These are phyloP conservation scores for Glaciozyma martinii DNA, from an alignment of 768 basidiomycete species.

Conservation along the genomic window DNA sequence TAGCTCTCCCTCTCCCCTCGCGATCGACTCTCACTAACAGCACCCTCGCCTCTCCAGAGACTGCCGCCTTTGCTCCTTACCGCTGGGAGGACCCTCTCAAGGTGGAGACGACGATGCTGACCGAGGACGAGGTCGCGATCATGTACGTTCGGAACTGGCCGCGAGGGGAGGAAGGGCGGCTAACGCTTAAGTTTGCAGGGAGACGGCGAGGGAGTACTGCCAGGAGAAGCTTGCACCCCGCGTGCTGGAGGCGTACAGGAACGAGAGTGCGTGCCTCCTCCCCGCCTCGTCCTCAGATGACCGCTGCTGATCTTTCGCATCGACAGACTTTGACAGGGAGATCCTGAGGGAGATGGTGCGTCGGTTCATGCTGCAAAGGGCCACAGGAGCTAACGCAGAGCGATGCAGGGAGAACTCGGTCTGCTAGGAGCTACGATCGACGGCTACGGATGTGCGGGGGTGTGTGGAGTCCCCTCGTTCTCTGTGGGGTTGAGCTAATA, in stretches of 20 bases:
- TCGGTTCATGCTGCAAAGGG: not conserved
- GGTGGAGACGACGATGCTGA: constrained; percentile 60
- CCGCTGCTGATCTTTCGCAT: not conserved
- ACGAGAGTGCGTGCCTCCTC: constrained; percentile 54
- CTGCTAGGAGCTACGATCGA: constrained; percentile 84
- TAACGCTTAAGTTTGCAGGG: constrained; percentile 10
- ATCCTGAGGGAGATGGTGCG: constrained; percentile 70
- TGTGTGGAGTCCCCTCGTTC: not conserved
- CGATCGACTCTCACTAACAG: not conserved
- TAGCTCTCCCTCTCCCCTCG: not conserved
- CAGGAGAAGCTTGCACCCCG: constrained; percentile 79
- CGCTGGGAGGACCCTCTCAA: constrained; percentile 62
- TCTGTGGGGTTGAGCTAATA: not conserved
- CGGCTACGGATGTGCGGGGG: constrained; percentile 87
- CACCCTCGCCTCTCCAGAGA: too few species aligned
- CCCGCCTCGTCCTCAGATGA: not conserved
- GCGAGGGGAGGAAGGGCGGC: not conserved
- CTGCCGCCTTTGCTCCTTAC: constrained; percentile 37
- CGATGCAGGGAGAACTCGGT: constrained; percentile 58
- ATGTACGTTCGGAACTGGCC: constrained; percentile 48
- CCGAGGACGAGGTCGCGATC: constrained; percentile 82
- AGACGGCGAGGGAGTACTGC: constrained; percentile 36
- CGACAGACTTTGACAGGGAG: constrained; percentile 62
- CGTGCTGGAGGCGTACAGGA: constrained; percentile 77
- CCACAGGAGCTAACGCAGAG: not conserved